Evolutionary conservation across 1,284 basidiomycete species (phyloP).

Genomic region (Cystobasidium sp.): DNA sequence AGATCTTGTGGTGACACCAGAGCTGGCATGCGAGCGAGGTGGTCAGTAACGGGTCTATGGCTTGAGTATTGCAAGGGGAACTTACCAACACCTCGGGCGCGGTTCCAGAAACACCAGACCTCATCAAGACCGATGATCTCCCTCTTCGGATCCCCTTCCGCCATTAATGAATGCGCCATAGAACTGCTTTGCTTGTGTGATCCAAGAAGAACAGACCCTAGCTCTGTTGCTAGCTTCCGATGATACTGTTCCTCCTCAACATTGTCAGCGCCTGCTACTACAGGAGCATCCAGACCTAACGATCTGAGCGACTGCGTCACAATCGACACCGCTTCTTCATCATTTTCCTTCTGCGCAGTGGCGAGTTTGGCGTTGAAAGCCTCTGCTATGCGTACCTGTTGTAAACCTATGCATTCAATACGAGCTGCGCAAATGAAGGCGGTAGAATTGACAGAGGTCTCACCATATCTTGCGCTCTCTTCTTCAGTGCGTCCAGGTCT

Average conservation of each 20-base stretch:
- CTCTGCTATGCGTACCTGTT: constrained; percentile 71
- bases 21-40: constrained; percentile 60
- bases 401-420: not conserved
- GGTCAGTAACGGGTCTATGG: not conserved
- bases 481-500: constrained; percentile 89
- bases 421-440: not conserved
- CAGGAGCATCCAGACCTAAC: constrained; percentile 72
- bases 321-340: constrained; percentile 73
- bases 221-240: constrained; percentile 80
- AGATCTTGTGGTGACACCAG: constrained; percentile 86
- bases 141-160: constrained; percentile 51
- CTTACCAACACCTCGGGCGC: constrained; percentile 88
- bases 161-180: constrained; percentile 20
- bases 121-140: constrained; percentile 90
- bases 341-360: constrained; percentile 63
- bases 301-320: constrained; percentile 86
- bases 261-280: constrained; percentile 89
- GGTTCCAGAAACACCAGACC: constrained; percentile 97
- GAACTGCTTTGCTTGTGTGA: constrained; percentile 51
- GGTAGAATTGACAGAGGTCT: not conserved
- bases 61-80: constrained; percentile 45
- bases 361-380: constrained; percentile 79
- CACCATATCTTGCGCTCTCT: constrained; percentile 91
- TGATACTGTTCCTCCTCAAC: constrained; percentile 79
- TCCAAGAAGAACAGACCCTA: constrained; percentile 74